These are phyloP conservation scores for Syzygium aromaticum DNA, from an alignment of 345 rosid genomes.

Conservation along the genomic window DNA sequence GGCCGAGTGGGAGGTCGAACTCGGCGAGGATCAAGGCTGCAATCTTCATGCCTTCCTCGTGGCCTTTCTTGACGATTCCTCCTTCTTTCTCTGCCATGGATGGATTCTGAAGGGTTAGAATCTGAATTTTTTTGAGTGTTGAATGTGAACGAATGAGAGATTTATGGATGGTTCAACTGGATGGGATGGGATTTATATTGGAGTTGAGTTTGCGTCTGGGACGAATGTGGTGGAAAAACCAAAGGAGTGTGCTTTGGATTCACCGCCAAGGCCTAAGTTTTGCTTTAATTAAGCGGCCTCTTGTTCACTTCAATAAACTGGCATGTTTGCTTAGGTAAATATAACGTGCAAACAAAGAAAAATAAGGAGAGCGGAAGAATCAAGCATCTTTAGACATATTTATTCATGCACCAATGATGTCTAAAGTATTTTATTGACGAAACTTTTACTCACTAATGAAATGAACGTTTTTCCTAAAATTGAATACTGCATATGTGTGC, in stretches of 20 bases:
- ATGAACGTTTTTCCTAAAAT: neutral
- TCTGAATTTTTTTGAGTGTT: neutral
- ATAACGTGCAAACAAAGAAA: neutral
- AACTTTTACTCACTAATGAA: neutral
- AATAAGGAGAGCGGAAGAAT: neutral
- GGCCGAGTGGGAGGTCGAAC: conserved; percentile 43
- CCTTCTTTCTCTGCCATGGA: conserved; percentile 46
- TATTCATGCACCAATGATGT: neutral
- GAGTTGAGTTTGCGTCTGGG: neutral
- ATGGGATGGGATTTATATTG: conserved; percentile 9
- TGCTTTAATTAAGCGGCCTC: neutral
- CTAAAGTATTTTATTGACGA: neutral
- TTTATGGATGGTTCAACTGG: neutral
- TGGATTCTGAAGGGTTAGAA: neutral
- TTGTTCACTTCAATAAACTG: neutral
- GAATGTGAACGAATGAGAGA: neutral
- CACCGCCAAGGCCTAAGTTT: neutral
- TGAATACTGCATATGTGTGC: neutral
- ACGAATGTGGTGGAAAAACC: conserved; percentile 23
- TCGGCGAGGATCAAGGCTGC: conserved; percentile 18
- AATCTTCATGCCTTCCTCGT: conserved; percentile 32
- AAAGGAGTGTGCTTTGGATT: conserved; percentile 19
- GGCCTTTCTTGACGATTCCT: conserved; percentile 25
- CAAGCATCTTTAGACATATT: neutral
- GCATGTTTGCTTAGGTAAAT: neutral